Base-by-base conservation (phyloP, 257 asterid genomes). In the Solanum okadae region DNA sequence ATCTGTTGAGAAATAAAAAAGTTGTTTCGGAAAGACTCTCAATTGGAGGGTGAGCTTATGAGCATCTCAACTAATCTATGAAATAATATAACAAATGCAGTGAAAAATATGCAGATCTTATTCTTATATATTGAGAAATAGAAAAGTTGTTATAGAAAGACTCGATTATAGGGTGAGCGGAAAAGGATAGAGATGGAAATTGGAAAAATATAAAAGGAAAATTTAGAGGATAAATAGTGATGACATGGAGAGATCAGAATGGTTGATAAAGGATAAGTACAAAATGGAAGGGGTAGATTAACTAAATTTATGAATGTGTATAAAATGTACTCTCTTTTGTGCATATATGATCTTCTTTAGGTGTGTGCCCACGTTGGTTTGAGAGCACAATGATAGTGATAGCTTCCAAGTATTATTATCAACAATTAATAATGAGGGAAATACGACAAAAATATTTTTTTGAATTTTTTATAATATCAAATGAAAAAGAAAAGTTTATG, bases 251-350 rank as follows among this genome's bases (percentile, higher is more conserved):
- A 27, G 84, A 91, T 91, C 93, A 72, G 83, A 76, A 71, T 2
- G 90, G 94, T 93, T 61, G 25, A 70, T 84, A 86, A 9, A 89
- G 94, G 98, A 95, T 95, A 94, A 94, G 92, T 34, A 72, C 91
- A 65, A 89, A 42, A 65, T 85, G 67, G 40, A 20, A 38, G 22
- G 77, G 1, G 42, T 16, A 42, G 73, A 78, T 52, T 72, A 3
- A 20, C 40, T 49, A 29, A 81, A 81, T 81, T 25, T 27, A 81
- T 77, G 29, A 42, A 29, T 79, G 37, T 81, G 42, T 18, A 18
- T 5, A 81, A 46, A 46, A 29, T 31, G 10, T 4, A 23, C 31
- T 63, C 14, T 63, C 1, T 6, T 29, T 29, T 70, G 10, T 46
- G 38, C 38, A 15, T 46, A 81, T 46, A 46, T 79, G 5, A 81